phyloP scores from a whole-genome alignment of 2,329 filamentous ascomycete species.

The Colletotrichum euphorbiae region DNA sequence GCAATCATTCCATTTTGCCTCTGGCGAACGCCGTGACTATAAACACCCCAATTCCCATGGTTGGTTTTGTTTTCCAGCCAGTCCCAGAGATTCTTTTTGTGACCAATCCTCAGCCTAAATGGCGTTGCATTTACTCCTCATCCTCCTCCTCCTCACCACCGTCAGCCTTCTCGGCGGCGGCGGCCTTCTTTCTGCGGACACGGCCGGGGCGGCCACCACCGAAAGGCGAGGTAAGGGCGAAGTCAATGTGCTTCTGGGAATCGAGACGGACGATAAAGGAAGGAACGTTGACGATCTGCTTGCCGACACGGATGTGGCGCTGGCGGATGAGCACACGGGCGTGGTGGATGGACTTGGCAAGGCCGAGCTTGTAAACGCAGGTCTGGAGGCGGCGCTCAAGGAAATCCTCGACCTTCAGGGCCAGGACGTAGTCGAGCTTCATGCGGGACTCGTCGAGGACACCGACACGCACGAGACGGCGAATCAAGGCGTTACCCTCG shows the following conservation, averaged over 20 bases:
- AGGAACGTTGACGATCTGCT: conserved; percentile 99
- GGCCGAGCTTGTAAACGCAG: conserved; percentile 99
- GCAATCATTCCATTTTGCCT: conserved; percentile 60
- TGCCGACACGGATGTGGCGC: conserved; percentile 99
- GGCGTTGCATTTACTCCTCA: conserved; percentile 70
- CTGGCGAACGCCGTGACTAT: conserved; percentile 65
- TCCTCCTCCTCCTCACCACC: conserved; percentile 88
- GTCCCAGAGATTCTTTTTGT: conserved; percentile 39
- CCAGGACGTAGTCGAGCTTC: conserved; percentile 99
- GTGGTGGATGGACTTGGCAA: conserved; percentile 99
- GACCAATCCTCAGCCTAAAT: conserved; percentile 39
- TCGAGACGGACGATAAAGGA: conserved; percentile 99
- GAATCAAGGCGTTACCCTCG: conserved; percentile 99
- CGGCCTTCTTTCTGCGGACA: conserved; percentile 99
- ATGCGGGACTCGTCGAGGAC: conserved; percentile 99
- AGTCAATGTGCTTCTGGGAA: conserved; percentile 99
- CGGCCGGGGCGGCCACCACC: conserved; percentile 96
- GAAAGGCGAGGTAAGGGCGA: conserved; percentile 96
- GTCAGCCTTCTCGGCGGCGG: conserved; percentile 88
- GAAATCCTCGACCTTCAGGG: conserved; percentile 99
- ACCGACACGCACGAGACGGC: conserved; percentile 99
- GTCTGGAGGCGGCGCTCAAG: conserved; percentile 99
- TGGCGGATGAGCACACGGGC: conserved; percentile 99
- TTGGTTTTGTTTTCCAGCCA: conserved; percentile 50
- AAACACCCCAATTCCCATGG: conserved; percentile 56